Evolutionary conservation across 805 yeast genomes (phyloP), one percentile per base, ranked within the genome.

Genomic region (Diddensiella transvaalensis): DNA sequence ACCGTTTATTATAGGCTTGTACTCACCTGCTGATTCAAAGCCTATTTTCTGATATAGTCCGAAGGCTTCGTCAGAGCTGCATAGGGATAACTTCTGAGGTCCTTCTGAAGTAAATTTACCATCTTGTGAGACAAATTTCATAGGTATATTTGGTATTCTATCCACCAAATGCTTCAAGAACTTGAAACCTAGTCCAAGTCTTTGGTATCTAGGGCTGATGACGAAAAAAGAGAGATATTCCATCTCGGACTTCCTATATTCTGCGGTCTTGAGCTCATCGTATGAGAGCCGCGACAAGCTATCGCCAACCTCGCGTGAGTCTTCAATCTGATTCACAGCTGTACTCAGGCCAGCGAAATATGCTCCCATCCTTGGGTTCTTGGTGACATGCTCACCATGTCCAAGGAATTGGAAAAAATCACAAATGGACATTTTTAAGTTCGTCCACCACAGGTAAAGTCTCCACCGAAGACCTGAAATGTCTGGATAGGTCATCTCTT

Each of bases 131-230:
- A 6, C 3, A 22, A 53, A 53, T 3, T 40, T 18, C 8, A 46
- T 29, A 3, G 37, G 13, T n/a, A 26, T 37, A 3, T 18, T n/a
- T 1, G 57, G 53, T 4, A 52, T 22, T 4, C 19, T 29, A 15
- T 45, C 41, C 40, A 53, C 13, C 18, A 36, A 15, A 15, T 38
- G 30, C 11, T 42, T 35, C 39, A 53, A 38, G 23, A 53, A 40
- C 22, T n/a, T 17, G n/a, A 18, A 11, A 3, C 57, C 57, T 3
- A 52, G 49, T 2, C 57, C 57, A 26, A 44, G 42, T 4, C 51
- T 18, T 29, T 53, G 55, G 32, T 46, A 46, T 11, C 40, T 40
- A 5, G 51, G 46, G 23, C 37, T 17, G 26, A 52, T 37, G 22
- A 33, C 35, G 29, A 53, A 53, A n/a, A 17, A 41, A 6, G 36